These are phyloP conservation scores for Letharia lupina DNA, from an alignment of 495 filamentous ascomycete species.

Conservation along the genomic window DNA sequence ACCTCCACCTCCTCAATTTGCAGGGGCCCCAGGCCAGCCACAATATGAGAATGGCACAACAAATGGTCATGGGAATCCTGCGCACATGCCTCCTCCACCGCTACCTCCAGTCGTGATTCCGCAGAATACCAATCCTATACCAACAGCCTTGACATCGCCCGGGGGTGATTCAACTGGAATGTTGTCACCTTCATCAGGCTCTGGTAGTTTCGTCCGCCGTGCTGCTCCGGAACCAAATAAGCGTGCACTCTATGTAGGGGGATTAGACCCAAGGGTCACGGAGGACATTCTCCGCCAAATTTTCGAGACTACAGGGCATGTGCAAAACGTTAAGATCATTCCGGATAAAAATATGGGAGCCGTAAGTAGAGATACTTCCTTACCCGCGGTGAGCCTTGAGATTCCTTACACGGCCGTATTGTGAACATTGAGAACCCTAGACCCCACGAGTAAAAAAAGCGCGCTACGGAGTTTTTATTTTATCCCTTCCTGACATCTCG, in stretches of 20 bases:
- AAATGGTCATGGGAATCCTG: constrained; percentile 50
- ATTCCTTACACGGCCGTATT: background rate
- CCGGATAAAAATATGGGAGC: constrained; percentile 91
- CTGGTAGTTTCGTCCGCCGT: constrained; percentile 76
- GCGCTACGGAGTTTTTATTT: background rate
- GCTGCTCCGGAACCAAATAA: constrained; percentile 98
- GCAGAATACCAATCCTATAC: constrained; percentile 93
- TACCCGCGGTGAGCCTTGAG: background rate
- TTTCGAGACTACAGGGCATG: constrained; percentile 97
- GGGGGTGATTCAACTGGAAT: constrained; percentile 56
- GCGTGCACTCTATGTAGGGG: constrained; percentile 91
- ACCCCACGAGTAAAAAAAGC: background rate
- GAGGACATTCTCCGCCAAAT: constrained; percentile 97
- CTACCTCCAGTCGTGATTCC: constrained; percentile 84
- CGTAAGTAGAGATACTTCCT: constrained; percentile 29
- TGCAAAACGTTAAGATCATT: constrained; percentile 98
- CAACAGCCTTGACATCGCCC: constrained; percentile 83
- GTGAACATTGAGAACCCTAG: background rate
- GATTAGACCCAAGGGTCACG: constrained; percentile 88
- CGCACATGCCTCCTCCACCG: constrained; percentile 90
- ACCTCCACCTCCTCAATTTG: constrained; percentile 57
- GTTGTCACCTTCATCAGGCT: constrained; percentile 68
- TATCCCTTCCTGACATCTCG: background rate
- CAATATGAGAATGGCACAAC: constrained; percentile 52
- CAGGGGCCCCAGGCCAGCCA: constrained; percentile 62